Evolutionary conservation across 139 green algal species (phyloP), one percentile per base, ranked within the genome.

Genomic region (Volvox reticuliferus): DNA sequence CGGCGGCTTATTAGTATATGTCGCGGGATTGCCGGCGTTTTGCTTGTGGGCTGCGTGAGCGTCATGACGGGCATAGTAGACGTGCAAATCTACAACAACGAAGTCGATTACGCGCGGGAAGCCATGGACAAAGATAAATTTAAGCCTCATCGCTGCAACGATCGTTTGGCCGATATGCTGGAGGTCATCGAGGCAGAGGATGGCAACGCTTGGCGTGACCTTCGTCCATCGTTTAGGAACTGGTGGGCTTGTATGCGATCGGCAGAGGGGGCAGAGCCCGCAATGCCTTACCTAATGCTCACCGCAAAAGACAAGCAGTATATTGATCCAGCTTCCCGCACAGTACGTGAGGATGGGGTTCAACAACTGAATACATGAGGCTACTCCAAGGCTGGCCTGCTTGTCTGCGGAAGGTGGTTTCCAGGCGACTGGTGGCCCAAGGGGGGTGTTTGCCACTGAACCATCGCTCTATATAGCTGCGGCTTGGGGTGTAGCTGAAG

Each of bases 261-360:
- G 1, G 62, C 19, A 0, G 76, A 91, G 26, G 87, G 87, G 2
- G 19, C 19, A 62, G 87, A 91, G 24, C 87, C 87, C 1, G 76
- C 61, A 0, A 91, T 91, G 87, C 87, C 87, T 5, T 91, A 91
- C 33, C 33, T 91, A 21, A 91, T 91, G 87, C 87, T 91, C 33
- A 86, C 87, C 17, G 20, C 76, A 0, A 71, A 61, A 24, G 77
- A 91, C 61, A 91, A 91, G 76, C 76, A 86, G 61, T 91, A 91
- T 77, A 86, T 91, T 13, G 69, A 89, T 36, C 85, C 85, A 0
- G 69, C 69, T 3, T 63, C 16, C 14, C 83, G 83, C 55, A 24
- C 24, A 28, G 12, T 12, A 55, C 50, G 69, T 28, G 79, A 22
- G 20, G 36, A 73, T 44, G 50, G 50, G 12, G 55, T 14, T 0